phyloP scores from a whole-genome alignment of 2,329 filamentous ascomycete genomes.

The Aspergillus pseudonomiae region DNA sequence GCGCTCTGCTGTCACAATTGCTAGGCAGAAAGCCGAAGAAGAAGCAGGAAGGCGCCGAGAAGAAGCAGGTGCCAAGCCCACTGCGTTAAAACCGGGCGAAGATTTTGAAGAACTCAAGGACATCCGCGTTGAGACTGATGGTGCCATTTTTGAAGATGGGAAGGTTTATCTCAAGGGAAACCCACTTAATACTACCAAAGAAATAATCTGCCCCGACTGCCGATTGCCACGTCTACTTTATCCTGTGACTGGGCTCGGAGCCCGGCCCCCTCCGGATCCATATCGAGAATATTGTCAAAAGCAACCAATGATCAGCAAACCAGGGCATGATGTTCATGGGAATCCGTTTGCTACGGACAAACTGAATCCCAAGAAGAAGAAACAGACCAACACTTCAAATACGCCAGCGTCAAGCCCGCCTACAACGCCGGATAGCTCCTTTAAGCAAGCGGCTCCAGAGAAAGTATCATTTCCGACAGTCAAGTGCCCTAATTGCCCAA shows the following conservation, averaged over 20 bases:
- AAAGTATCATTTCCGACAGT: constrained; percentile 45
- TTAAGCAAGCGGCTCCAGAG: constrained; percentile 34
- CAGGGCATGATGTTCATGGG: constrained; percentile 65
- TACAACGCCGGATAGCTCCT: constrained; percentile 36
- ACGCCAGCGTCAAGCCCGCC: constrained; percentile 41
- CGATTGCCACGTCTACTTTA: constrained; percentile 62
- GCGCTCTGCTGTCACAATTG: constrained; percentile 52
- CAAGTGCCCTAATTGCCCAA: constrained; percentile 62
- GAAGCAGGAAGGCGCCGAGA: constrained; percentile 37
- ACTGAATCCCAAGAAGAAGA: constrained; percentile 52
- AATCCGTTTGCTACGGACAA: constrained; percentile 48
- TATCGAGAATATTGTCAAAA: constrained; percentile 61
- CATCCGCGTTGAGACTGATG: constrained; percentile 52
- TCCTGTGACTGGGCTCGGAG: constrained; percentile 56
- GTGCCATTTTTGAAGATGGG: constrained; percentile 56
- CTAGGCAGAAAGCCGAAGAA: constrained; percentile 48
- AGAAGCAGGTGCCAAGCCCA: constrained; percentile 33
- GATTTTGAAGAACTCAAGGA: constrained; percentile 39
- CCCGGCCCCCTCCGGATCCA: constrained; percentile 52
- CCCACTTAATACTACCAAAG: constrained; percentile 60
- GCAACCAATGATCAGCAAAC: constrained; percentile 59
- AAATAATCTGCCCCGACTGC: constrained; percentile 64
- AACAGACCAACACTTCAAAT: constrained; percentile 37
- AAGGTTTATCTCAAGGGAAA: constrained; percentile 60
- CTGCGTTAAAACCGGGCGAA: constrained; percentile 36